A percentile compares a stretch with the other conserved stretches of the same genome.
Evolutionary conservation across 768 basidiomycete genomes (phyloP).

Genomic region (Floccularia luteovirens): DNA sequence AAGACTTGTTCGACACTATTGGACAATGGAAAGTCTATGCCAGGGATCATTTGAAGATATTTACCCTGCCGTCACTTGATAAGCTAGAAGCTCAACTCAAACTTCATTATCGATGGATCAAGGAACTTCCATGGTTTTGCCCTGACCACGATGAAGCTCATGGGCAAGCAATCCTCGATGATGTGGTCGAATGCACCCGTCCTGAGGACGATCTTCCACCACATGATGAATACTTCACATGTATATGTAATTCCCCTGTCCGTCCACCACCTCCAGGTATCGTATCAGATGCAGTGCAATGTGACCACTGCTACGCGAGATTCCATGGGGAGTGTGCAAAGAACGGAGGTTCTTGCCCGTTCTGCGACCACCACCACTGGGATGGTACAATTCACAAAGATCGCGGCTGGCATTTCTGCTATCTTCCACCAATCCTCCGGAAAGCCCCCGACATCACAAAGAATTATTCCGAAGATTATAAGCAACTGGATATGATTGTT

Average conservation of each 20-base stretch:
- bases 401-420: constrained; percentile 79
- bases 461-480: constrained; percentile 75
- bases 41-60: constrained; percentile 63
- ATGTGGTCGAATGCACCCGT: constrained; percentile 67
- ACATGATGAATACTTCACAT: constrained; percentile 75
- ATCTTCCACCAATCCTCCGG: constrained; percentile 60
- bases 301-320: constrained; percentile 81
- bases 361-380: constrained; percentile 90
- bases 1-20: constrained; percentile 65
- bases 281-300: constrained; percentile 81
- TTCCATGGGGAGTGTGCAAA: constrained; percentile 83
- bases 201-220: constrained; percentile 78
- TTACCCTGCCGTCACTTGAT: constrained; percentile 66
- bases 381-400: constrained; percentile 79
- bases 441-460: constrained; percentile 75
- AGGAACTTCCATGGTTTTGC: constrained; percentile 76
- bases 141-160: constrained; percentile 58
- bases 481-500: constrained; percentile 72
- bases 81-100: constrained; percentile 62
- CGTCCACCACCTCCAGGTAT: constrained; percentile 71
- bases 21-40: constrained; percentile 70
- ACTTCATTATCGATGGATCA: constrained; percentile 63
- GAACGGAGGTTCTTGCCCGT: constrained; percentile 87
- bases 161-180: constrained; percentile 57
- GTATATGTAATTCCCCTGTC: constrained; percentile 73